A percentile compares a stretch with the other conserved stretches of the same genome.
These are phyloP conservation scores for Phytophthora sp. DNA, from an alignment of 352 stramenopile genomes.

Conservation along the genomic window DNA sequence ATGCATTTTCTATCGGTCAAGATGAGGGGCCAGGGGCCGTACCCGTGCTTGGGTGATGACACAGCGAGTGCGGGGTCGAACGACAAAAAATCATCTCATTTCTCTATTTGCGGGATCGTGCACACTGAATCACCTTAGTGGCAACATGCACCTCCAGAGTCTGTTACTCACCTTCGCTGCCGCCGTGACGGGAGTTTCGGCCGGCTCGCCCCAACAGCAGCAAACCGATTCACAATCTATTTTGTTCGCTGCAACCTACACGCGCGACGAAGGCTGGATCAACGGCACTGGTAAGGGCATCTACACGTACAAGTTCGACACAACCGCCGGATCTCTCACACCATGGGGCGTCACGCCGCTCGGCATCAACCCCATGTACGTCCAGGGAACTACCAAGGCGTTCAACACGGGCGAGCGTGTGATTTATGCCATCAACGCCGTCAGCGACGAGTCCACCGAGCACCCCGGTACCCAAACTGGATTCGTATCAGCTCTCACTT, in stretches of 20 bases:
- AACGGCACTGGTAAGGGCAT: conserved; percentile 72
- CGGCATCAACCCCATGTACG: conserved; percentile 80
- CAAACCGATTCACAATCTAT: conserved; percentile 32
- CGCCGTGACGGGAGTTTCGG: conserved; percentile 20
- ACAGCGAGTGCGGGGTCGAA: neutral
- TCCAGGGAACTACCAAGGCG: conserved; percentile 43
- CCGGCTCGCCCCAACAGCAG: conserved; percentile 22
- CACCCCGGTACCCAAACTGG: conserved; percentile 45
- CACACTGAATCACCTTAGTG: neutral
- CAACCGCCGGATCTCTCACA: conserved; percentile 46
- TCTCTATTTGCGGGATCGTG: conserved; percentile 14
- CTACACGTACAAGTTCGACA: conserved; percentile 62
- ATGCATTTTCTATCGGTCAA: too few species aligned
- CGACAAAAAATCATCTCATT: conserved; percentile 20
- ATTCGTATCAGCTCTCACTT: conserved; percentile 54
- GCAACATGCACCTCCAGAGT: conserved; percentile 32
- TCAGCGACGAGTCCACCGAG: conserved; percentile 38
- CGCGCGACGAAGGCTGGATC: conserved; percentile 70
- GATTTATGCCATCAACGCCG: conserved; percentile 69
- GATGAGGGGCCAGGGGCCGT: neutral
- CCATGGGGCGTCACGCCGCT: conserved; percentile 43
- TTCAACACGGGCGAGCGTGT: conserved; percentile 36
- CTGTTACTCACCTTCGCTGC: conserved; percentile 30
- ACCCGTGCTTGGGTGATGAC: neutral
- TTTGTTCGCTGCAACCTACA: conserved; percentile 67